These are phyloP conservation scores for Penicillium griseofulvum DNA, from an alignment of 2,329 filamentous ascomycete genomes.

Conservation along the genomic window DNA sequence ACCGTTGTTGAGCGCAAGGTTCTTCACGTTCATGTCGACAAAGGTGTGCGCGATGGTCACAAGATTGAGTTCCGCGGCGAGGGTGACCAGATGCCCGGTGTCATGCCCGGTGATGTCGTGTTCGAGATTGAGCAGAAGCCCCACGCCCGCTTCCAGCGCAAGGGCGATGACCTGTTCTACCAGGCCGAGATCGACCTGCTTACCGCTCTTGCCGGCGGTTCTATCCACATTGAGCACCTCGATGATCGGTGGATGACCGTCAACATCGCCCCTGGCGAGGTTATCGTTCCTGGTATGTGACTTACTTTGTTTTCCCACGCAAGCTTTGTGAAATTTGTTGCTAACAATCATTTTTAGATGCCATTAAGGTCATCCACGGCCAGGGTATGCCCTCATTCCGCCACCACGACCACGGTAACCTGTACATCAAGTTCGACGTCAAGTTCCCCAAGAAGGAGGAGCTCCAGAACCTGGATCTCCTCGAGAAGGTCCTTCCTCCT, in stretches of 20 bases:
- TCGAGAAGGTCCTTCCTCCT: slow-evolving; percentile 81
- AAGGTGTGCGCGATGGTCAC: slow-evolving; percentile 86
- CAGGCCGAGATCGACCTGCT: slow-evolving; percentile 93
- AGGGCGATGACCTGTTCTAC: slow-evolving; percentile 94
- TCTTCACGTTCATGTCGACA: slow-evolving; percentile 95
- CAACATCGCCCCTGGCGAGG: slow-evolving; percentile 89
- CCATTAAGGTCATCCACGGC: slow-evolving; percentile 89
- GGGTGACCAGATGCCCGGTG: slow-evolving; percentile 91
- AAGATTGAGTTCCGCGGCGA: slow-evolving; percentile 97
- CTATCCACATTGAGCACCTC: slow-evolving; percentile 89
- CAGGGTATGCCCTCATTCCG: slow-evolving; percentile 97
- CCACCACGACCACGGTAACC: slow-evolving; percentile 92
- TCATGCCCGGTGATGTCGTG: slow-evolving; percentile 90
- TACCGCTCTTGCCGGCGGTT: slow-evolving; percentile 88
- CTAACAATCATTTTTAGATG: slow-evolving; percentile 54
- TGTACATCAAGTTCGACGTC: slow-evolving; percentile 96
- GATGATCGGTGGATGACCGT: slow-evolving; percentile 96
- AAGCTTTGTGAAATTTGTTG: neutral
- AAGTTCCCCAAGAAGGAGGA: slow-evolving; percentile 84
- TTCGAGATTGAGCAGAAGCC: slow-evolving; percentile 99
- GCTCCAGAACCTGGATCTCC: slow-evolving; percentile 68
- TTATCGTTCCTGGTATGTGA: slow-evolving; percentile 80
- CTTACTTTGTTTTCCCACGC: neutral
- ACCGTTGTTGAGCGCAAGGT: slow-evolving; percentile 97
- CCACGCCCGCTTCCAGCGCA: slow-evolving; percentile 91